Conservation (phyloP, 768 basidiomycete genomes). For the Daedaleopsis nitida region DNA sequence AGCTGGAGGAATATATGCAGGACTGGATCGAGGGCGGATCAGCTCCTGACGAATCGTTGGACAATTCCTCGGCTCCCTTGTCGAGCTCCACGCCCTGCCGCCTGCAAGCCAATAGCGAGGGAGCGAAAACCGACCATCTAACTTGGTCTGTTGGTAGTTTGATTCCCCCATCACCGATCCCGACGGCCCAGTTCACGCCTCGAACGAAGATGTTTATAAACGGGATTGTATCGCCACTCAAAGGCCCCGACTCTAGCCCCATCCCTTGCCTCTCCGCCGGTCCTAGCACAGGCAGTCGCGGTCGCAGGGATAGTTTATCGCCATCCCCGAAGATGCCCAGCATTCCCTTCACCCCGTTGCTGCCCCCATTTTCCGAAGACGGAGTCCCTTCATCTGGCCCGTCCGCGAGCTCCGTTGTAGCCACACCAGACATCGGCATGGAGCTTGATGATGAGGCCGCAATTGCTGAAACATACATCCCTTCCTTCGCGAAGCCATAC, state of each 20-base stretch:
- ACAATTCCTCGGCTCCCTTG: conserved; percentile 33
- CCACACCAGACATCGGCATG: background rate
- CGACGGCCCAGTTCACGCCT: background rate
- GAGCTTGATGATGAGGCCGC: background rate
- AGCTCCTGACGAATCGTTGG: conserved; percentile 14
- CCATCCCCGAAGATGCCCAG: background rate
- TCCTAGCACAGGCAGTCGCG: conserved; percentile 4
- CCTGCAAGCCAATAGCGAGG: background rate
- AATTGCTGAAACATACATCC: background rate
- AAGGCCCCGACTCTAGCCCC: background rate
- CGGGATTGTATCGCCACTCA: background rate
- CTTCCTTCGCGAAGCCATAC: background rate
- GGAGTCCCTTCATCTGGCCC: background rate
- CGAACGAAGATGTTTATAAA: conserved; percentile 7
- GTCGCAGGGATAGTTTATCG: conserved; percentile 5
- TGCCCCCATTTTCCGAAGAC: background rate
- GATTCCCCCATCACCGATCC: background rate
- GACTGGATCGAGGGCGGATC: conserved; percentile 7
- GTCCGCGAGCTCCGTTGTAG: background rate
- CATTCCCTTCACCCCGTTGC: background rate
- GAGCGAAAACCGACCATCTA: background rate
- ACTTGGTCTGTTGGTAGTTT: background rate
- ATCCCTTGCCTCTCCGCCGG: conserved; percentile 3
- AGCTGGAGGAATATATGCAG: conserved; percentile 9
- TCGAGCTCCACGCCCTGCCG: background rate